These are phyloP conservation scores for Rhizomucor pusillus DNA, from an alignment of 371 early-diverging fungal species.

Conservation along the genomic window DNA sequence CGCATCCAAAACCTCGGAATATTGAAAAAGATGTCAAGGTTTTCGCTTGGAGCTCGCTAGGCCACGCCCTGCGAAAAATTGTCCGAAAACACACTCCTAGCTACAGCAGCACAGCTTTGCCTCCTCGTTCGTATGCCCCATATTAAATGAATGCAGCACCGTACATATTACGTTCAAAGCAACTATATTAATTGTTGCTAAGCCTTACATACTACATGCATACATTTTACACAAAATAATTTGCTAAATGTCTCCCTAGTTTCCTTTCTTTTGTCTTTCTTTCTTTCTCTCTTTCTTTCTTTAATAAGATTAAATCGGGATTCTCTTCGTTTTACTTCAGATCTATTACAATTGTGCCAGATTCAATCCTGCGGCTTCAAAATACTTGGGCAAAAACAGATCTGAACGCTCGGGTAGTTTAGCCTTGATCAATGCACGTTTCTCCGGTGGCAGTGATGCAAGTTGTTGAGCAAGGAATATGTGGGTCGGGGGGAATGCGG, in stretches of 20 bases:
- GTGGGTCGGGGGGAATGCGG: slow-evolving; percentile 26
- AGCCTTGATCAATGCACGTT: slow-evolving; percentile 22
- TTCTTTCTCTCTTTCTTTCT: background rate
- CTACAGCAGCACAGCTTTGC: too few relatives aligned
- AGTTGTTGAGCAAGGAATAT: slow-evolving; percentile 42
- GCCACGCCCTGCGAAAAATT: slow-evolving; percentile 65
- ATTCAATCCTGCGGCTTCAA: slow-evolving; percentile 30
- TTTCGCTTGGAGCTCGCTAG: slow-evolving; percentile 61
- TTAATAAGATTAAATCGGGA: background rate
- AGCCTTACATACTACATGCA: too few relatives aligned
- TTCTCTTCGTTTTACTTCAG: background rate
- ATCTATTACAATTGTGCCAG: slow-evolving; percentile 24
- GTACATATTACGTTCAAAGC: too few relatives aligned
- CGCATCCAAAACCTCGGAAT: slow-evolving; percentile 81
- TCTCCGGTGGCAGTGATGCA: slow-evolving; percentile 30
- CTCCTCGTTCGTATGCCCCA: too few relatives aligned
- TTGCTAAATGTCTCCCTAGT: background rate
- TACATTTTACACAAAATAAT: too few relatives aligned
- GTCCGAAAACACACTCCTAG: slow-evolving; percentile 56
- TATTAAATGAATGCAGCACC: too few relatives aligned
- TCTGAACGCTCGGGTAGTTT: slow-evolving; percentile 22
- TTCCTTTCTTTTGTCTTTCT: background rate
- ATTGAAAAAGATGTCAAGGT: slow-evolving; percentile 88
- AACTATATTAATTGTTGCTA: too few relatives aligned
- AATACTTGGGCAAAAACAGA: slow-evolving; percentile 38